A percentile compares a stretch with the other conserved stretches of the same genome.
These are phyloP conservation scores for Leucocoprinus leucothites DNA, from an alignment of 768 basidiomycete genomes.

Conservation along the genomic window DNA sequence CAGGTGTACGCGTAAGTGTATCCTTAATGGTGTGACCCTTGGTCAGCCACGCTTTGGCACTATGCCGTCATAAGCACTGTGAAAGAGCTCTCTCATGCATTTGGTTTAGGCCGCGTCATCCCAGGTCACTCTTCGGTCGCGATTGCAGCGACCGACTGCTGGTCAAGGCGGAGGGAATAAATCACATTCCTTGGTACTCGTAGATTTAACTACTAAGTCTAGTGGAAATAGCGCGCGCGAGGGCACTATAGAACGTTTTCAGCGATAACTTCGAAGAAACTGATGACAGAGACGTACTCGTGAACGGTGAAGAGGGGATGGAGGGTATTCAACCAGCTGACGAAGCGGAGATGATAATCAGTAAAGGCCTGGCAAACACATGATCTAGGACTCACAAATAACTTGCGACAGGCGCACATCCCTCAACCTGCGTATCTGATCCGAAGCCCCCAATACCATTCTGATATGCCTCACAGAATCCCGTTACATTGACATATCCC, in stretches of 20 bases:
- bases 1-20: neutral
- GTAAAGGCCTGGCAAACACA: neutral
- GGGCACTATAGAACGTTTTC: constrained; percentile 29
- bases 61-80: neutral
- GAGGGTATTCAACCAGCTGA: constrained; percentile 58
- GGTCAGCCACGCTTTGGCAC: neutral
- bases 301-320: constrained; percentile 65
- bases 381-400: constrained; percentile 48
- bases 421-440: constrained; percentile 48
- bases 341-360: neutral
- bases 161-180: no score
- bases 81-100: neutral
- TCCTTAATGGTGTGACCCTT: neutral
- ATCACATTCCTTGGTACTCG: no score
- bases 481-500: constrained; percentile 57
- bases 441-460: constrained; percentile 45
- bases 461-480: constrained; percentile 56
- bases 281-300: constrained; percentile 35
- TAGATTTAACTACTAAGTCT: constrained; percentile 30
- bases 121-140: neutral
- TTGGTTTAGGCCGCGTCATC: neutral
- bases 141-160: neutral
- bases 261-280: neutral
- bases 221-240: constrained; percentile 51
- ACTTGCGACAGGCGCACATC: constrained; percentile 60